phyloP scores from a whole-genome alignment of 495 filamentous ascomycete genomes.

The Trypethelium eluteriae region DNA sequence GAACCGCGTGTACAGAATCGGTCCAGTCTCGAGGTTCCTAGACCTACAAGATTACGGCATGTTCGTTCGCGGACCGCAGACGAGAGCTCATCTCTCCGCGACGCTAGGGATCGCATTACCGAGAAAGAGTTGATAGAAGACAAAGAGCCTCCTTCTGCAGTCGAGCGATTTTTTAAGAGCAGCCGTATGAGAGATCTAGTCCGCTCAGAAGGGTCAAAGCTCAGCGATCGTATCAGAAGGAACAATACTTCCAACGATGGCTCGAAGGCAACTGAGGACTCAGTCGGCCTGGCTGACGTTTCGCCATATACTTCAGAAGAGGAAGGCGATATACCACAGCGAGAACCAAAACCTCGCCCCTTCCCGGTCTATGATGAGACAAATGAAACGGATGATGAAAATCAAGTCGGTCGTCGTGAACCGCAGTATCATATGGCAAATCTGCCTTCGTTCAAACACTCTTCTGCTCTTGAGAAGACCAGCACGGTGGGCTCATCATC shows the following conservation, averaged over 20 bases:
- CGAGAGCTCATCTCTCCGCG: conserved; percentile 11
- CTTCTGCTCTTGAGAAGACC: conserved; percentile 39
- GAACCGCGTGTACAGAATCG: conserved; percentile 13
- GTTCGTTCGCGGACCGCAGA: conserved; percentile 5
- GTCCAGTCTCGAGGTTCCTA: conserved; percentile 12
- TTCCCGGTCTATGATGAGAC: not conserved
- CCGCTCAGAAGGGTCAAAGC: conserved; percentile 27
- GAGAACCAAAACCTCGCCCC: not conserved
- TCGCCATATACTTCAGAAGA: not conserved
- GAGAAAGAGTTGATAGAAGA: conserved; percentile 17
- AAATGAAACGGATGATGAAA: not conserved
- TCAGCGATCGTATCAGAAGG: conserved; percentile 31
- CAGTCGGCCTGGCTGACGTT: not conserved
- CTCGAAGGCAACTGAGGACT: not conserved
- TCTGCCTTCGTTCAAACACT: conserved; percentile 47
- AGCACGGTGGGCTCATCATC: not conserved
- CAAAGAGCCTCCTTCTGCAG: conserved; percentile 26
- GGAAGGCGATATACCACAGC: not conserved
- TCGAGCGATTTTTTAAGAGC: conserved; percentile 34
- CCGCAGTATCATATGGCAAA: conserved; percentile 37
- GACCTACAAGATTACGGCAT: conserved; percentile 14
- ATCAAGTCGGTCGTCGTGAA: conserved; percentile 12
- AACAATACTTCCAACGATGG: conserved; percentile 17
- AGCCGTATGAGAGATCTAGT: conserved; percentile 30
- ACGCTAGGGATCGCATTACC: not conserved